Percentiles rank a stretch among this genome's conserved stretches.
These are phyloP conservation scores for Suillus placidus DNA, from an alignment of 768 basidiomycete genomes.

Conservation along the genomic window DNA sequence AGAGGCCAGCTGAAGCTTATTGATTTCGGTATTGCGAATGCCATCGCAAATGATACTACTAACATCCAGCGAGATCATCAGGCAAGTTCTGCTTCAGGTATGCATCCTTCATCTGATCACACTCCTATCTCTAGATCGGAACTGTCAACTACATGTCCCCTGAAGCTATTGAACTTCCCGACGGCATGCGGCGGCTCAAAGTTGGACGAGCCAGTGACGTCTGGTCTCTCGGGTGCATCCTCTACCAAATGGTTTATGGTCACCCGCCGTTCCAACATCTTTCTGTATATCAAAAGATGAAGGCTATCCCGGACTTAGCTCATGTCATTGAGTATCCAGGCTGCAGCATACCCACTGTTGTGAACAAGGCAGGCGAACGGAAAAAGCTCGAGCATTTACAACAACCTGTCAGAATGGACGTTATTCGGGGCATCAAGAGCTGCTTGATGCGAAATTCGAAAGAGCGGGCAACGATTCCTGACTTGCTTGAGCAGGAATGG, in stretches of 20 bases:
- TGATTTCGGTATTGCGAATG: conserved; percentile 99
- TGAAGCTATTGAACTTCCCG: conserved; percentile 89
- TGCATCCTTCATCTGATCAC: background rate
- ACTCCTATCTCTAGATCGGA: conserved; percentile 63
- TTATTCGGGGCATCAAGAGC: conserved; percentile 81
- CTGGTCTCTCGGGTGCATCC: conserved; percentile 96
- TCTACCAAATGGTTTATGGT: conserved; percentile 99
- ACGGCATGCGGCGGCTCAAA: conserved; percentile 87
- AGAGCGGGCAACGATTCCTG: conserved; percentile 83
- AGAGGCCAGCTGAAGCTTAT: conserved; percentile 95
- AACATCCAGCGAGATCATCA: conserved; percentile 97
- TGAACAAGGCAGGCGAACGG: conserved; percentile 36
- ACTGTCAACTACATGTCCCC: conserved; percentile 99
- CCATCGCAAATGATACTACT: conserved; percentile 97
- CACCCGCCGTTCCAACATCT: conserved; percentile 90
- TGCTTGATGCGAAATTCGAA: conserved; percentile 83
- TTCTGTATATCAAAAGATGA: conserved; percentile 87
- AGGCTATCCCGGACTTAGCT: conserved; percentile 80
- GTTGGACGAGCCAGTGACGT: conserved; percentile 96
- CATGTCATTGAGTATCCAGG: conserved; percentile 85
- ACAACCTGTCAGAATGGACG: conserved; percentile 67
- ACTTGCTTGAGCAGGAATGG: conserved; percentile 84
- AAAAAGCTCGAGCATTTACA: conserved; percentile 70
- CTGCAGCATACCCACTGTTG: conserved; percentile 51
- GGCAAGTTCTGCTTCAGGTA: conserved; percentile 43